Evolutionary conservation across 2,329 filamentous ascomycete species (phyloP).

Genomic region (Fusarium sp.): DNA sequence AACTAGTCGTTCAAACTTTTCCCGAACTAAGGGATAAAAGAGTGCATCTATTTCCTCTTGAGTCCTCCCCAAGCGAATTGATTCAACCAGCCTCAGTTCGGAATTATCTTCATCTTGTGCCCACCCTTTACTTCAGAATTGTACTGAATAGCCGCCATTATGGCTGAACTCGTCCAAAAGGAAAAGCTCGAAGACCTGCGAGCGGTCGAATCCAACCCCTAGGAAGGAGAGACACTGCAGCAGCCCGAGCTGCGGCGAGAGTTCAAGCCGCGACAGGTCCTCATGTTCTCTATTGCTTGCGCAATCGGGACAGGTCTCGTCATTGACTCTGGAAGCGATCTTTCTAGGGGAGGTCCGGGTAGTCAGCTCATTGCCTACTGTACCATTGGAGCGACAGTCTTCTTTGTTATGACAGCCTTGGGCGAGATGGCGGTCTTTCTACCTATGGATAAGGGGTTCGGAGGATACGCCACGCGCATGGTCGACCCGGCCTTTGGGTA

Average conservation of each 20-base stretch:
- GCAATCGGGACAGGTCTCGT: constrained; percentile 57
- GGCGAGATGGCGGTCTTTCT: constrained; percentile 50
- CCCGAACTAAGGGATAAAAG: too few species aligned
- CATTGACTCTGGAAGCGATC: constrained; percentile 63
- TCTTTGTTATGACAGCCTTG: constrained; percentile 63
- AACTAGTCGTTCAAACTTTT: too few species aligned
- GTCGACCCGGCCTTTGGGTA: constrained; percentile 48
- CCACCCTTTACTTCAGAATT: too few species aligned
- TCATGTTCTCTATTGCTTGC: constrained; percentile 46
- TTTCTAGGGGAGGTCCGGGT: constrained; percentile 60
- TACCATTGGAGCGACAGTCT: constrained; percentile 62
- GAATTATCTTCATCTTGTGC: too few species aligned
- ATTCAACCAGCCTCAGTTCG: too few species aligned
- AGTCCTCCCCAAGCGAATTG: too few species aligned
- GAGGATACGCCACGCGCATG: constrained; percentile 46
- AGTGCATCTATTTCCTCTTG: too few species aligned
- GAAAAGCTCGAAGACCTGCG: background rate
- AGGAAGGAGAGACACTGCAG: background rate
- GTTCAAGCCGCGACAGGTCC: constrained; percentile 46
- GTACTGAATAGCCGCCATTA: background rate
- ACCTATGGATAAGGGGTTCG: constrained; percentile 45
- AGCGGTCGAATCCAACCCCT: background rate
- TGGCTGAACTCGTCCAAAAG: background rate
- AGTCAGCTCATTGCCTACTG: constrained; percentile 55
- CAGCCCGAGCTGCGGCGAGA: constrained; percentile 26